These are phyloP conservation scores for Naganishia vishniacii DNA, from an alignment of 768 basidiomycete species.

Conservation along the genomic window DNA sequence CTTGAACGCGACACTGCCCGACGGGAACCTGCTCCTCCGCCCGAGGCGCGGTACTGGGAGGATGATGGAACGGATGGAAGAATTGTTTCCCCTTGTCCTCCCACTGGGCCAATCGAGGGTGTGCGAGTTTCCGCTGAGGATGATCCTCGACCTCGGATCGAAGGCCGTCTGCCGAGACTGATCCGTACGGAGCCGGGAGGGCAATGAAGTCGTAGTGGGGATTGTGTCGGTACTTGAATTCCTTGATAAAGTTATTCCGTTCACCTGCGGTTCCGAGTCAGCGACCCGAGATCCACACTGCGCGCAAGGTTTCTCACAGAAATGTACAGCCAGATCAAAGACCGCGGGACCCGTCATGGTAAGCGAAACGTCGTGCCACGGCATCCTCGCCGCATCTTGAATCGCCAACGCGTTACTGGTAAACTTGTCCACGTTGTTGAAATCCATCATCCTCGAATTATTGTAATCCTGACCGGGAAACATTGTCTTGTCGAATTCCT, in stretches of 20 bases:
- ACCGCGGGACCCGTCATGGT: conserved; percentile 61
- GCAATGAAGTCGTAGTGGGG: conserved; percentile 47
- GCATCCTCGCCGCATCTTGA: conserved; percentile 57
- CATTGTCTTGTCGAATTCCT: conserved; percentile 69
- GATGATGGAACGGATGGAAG: conserved; percentile 48
- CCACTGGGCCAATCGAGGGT: conserved; percentile 47
- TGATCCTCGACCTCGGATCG: conserved; percentile 40
- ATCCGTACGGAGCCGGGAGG: conserved; percentile 44
- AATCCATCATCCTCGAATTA: conserved; percentile 54
- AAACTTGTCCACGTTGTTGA: conserved; percentile 61
- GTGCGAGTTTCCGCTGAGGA: conserved; percentile 31
- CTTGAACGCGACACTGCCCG: conserved; percentile 67
- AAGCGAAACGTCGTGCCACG: conserved; percentile 84
- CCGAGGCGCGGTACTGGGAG: conserved; percentile 39
- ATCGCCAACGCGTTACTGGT: conserved; percentile 45
- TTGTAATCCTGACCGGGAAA: conserved; percentile 94
- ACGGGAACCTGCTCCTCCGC: conserved; percentile 42
- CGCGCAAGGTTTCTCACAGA: conserved; percentile 57
- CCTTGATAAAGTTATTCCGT: conserved; percentile 56
- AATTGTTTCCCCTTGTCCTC: conserved; percentile 43
- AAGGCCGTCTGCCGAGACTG: conserved; percentile 30
- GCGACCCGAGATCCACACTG: no score
- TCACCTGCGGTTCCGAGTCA: not conserved
- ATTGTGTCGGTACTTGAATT: conserved; percentile 56
- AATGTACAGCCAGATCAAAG: conserved; percentile 88